Evolutionary conservation across 768 basidiomycete species (phyloP).

Genomic region (Pluteus cervinus): DNA sequence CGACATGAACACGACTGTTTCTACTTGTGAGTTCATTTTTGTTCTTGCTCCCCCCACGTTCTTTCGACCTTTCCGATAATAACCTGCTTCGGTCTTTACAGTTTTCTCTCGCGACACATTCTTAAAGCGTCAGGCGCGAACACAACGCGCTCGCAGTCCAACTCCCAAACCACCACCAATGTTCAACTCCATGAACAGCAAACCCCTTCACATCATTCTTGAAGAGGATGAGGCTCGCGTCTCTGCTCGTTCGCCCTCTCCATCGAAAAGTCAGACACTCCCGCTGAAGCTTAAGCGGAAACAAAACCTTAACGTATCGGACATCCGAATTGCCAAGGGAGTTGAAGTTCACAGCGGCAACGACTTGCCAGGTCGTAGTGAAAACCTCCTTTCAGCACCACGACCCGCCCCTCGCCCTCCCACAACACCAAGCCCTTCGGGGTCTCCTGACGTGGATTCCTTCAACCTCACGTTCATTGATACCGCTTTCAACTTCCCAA

Average conservation of each 20-base stretch:
- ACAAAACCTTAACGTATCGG: conserved; percentile 19
- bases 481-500: conserved; percentile 27
- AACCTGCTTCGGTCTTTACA: too few relatives aligned
- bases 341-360: conserved; percentile 14
- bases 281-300: conserved; percentile 5
- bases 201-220: conserved; percentile 22
- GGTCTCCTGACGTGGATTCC: conserved; percentile 25
- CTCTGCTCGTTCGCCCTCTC: conserved; percentile 11
- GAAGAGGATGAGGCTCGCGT: conserved; percentile 25
- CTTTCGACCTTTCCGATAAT: too few relatives aligned
- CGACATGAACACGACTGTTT: too few relatives aligned
- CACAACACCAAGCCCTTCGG: conserved; percentile 12
- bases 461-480: conserved; percentile 28
- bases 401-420: conserved; percentile 22
- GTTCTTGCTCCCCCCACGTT: too few relatives aligned
- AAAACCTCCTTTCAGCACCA: conserved; percentile 15
- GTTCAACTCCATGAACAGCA: too few relatives aligned
- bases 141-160: too few relatives aligned
- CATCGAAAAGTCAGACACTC: conserved; percentile 9
- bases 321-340: conserved; percentile 22
- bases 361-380: conserved; percentile 15
- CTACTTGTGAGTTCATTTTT: too few relatives aligned
- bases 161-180: too few relatives aligned
- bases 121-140: too few relatives aligned
- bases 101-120: too few relatives aligned